Base-by-base conservation (phyloP, 225 moss, liverwort and hornwort species). In the Sphagnum tenellum region DNA sequence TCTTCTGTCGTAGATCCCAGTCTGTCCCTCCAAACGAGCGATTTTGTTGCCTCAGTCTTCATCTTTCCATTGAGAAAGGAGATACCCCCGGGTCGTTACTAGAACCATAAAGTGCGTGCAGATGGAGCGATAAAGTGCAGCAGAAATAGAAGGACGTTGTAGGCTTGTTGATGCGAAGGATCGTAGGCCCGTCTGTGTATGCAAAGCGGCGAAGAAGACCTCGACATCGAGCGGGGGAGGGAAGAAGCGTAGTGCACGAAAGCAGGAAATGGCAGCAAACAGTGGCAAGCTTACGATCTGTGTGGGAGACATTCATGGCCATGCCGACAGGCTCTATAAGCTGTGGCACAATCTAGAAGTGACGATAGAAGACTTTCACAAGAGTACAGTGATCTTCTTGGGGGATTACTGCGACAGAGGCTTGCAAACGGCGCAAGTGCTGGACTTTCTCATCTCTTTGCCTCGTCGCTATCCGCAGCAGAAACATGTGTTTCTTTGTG, bases 391-490 rank as follows among this genome's bases (percentile, higher is more conserved):
- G 5, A 93, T 98, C 52, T 93, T 98, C 64, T 63, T 98, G 3
- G 93, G 98, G 2, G 98, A 98, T 66, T 98, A 89, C 61, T 86
- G 81, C n/a, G 98, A 93, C 81, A 78, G 98, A 2, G 90, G 98
- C 3, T 70, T 76, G 0, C 65, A 93, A 9, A 81, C 87, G 0
- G 81, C 71, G 67, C 67, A 78, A 0, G 89, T 90, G 11, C 55
- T 93, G 52, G 89, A 98, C n/a, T 93, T 98, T 47, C 87, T 98
- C 29, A 62, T 73, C 48, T 57, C 67, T 13, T 79, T 98, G 67
- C 89, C 89, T 47, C 13, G 48, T 49, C 64, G 59, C 2, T 86
- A 90, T 51, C 98, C 87, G 3, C 58, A 69, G 45, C 98, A 93
- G 70, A 75, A 63, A 2, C 93, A 88, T 61, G 90, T 89, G 9